Evolutionary conservation across 2,329 filamentous ascomycete species (phyloP), one percentile per base, ranked within the genome.

Genomic region (Trichophyton schoenleinii): DNA sequence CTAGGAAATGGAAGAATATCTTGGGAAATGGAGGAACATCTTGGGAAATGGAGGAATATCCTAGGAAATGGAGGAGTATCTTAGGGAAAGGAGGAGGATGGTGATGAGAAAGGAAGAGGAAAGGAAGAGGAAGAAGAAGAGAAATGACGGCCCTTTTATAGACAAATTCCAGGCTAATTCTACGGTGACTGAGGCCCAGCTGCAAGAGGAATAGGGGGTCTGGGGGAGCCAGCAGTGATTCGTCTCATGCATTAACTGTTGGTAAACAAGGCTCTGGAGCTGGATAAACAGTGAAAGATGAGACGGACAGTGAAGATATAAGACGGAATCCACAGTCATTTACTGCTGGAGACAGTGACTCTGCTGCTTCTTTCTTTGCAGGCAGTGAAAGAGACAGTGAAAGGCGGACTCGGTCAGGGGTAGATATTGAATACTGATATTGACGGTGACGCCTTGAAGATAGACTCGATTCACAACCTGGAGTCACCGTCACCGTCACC

Each of bases 161-260:
- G 53, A 57, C 53, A 31, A 13, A 15, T n/a, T 57, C 34, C 18
- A 20, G 28, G 20, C 18, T 18, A 22, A 20, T 8, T 3, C 34
- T 38, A 57, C 18, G 28, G 28, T 57, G 53, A 57, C 5, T 15
- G 53, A 41, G 11, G 28, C 31, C 28, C 22, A 18, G 20, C n/a
- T 20, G 13, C 13, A 36, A 38, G 18, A 41, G 20, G 9, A 8
- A 57, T 13, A 36, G 28, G 34, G 11, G 34, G 11, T 38, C 9
- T 13, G 11, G 34, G 11, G 9, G 34, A 31, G 9, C 2, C 9
- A 20, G 36, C 28, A 57, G 36, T 57, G 53, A 36, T 36, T 18
- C 53, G 53, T 57, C 53, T 57, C 31, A 57, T 36, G 53, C 36
- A 57, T 57, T 57, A 57, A 57, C 53, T 57, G 53, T 9, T 15